Conservation (phyloP, 2,329 filamentous ascomycete genomes). For the Endothia cerciana region DNA sequence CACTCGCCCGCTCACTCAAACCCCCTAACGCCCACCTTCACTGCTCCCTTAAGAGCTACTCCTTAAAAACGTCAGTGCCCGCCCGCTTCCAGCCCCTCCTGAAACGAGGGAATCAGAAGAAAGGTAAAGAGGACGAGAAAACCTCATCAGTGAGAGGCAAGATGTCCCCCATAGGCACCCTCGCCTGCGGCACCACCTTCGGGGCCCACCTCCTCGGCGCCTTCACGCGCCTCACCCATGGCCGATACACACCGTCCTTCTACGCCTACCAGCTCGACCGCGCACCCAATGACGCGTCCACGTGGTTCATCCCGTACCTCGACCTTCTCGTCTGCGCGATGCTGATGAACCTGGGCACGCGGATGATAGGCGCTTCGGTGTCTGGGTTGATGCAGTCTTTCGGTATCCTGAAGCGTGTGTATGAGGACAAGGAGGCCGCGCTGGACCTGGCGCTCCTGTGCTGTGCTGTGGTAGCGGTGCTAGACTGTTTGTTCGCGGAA, state of each 20-base stretch:
- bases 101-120: no score
- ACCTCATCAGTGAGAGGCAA: background rate
- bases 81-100: background rate
- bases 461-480: background rate
- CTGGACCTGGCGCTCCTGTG: slow-evolving; percentile 20
- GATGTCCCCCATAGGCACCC: slow-evolving; percentile 8
- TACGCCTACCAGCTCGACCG: slow-evolving; percentile 34
- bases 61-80: background rate
- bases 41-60: background rate
- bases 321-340: slow-evolving; percentile 28
- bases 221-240: slow-evolving; percentile 33
- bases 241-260: slow-evolving; percentile 32
- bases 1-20: background rate
- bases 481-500: slow-evolving; percentile 10
- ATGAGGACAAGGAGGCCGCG: slow-evolving; percentile 15
- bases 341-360: slow-evolving; percentile 21
- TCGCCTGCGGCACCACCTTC: slow-evolving; percentile 15
- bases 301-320: slow-evolving; percentile 29
- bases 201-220: slow-evolving; percentile 29
- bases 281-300: slow-evolving; percentile 32
- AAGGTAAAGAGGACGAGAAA: background rate
- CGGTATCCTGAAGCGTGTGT: slow-evolving; percentile 29
- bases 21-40: background rate
- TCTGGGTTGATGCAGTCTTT: slow-evolving; percentile 28
- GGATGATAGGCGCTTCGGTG: slow-evolving; percentile 17